Percentiles rank a stretch among this genome's conserved stretches.
phyloP scores from a whole-genome alignment of 345 rosid genomes.

The Citrus medica region DNA sequence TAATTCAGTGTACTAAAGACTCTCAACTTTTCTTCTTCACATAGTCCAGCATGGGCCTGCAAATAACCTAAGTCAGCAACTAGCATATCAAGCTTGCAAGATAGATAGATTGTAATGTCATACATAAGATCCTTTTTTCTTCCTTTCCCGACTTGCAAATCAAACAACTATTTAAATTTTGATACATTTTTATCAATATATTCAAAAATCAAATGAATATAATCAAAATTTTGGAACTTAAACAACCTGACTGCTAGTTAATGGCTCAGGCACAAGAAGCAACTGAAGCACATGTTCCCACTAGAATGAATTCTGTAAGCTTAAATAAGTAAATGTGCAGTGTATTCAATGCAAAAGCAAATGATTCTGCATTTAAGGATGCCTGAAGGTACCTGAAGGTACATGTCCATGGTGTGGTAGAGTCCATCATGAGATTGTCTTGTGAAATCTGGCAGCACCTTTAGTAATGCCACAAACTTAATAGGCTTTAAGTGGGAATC shows the following conservation, averaged over 20 bases:
- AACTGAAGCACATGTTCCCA: not conserved
- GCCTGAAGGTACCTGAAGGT: conserved; percentile 57
- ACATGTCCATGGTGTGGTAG: conserved; percentile 48
- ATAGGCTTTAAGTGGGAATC: conserved; percentile 34
- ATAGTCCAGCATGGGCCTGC: conserved; percentile 43
- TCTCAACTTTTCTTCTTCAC: conserved; percentile 32
- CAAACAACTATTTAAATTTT: not conserved
- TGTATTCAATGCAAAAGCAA: not conserved
- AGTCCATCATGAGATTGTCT: conserved; percentile 39
- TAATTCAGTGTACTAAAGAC: conserved; percentile 34
- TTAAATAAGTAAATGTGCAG: not conserved
- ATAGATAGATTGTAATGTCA: not conserved
- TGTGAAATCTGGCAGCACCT: conserved; percentile 39
- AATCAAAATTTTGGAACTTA: not conserved
- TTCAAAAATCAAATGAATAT: not conserved
- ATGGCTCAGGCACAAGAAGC: not conserved
- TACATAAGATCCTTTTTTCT: not conserved
- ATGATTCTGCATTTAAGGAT: not conserved
- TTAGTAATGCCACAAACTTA: conserved; percentile 34
- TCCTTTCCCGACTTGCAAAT: not conserved
- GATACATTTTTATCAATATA: not conserved
- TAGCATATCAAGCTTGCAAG: not conserved
- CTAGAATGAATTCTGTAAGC: not conserved
- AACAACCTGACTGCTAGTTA: not conserved
- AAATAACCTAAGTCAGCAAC: not conserved